Conservation (phyloP, 78 protist genomes). For the Paratrimastix pyriformis region DNA sequence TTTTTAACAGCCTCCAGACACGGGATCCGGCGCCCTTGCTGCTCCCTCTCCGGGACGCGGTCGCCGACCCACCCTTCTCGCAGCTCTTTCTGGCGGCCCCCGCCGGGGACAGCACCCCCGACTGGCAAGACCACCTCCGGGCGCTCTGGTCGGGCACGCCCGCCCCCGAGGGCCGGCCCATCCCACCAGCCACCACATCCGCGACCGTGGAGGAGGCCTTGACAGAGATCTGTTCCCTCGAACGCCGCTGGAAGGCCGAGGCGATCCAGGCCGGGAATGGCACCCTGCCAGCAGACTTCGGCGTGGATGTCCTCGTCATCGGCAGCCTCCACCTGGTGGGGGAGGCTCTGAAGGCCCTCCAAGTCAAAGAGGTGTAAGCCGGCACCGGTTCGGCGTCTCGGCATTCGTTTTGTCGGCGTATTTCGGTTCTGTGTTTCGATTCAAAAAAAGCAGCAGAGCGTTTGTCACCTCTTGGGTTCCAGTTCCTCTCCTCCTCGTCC, state of each 20-base stretch:
- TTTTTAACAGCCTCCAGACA: background rate
- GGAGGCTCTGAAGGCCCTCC: background rate
- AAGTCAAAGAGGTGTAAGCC: too few relatives aligned
- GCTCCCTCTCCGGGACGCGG: background rate
- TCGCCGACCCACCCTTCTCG: background rate
- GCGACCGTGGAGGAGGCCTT: too few relatives aligned
- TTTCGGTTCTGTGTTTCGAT: too few relatives aligned
- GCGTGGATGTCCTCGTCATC: background rate
- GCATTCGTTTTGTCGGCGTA: too few relatives aligned
- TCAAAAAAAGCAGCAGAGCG: too few relatives aligned
- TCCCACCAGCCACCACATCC: too few relatives aligned
- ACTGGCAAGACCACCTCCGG: background rate
- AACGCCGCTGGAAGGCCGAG: background rate
- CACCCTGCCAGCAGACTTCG: background rate
- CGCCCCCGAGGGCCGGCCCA: background rate
- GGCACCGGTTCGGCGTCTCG: too few relatives aligned
- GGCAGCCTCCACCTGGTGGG: conserved; percentile 1
- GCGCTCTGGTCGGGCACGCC: background rate
- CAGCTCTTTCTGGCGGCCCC: too few relatives aligned
- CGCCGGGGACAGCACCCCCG: too few relatives aligned
- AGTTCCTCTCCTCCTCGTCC: too few relatives aligned
- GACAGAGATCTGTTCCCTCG: too few relatives aligned
- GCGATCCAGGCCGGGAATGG: background rate
- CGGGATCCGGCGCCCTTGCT: background rate
- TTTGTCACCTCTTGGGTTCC: too few relatives aligned